Base-by-base conservation (phyloP, 148 eudicot genomes). In the Rhododendron ferrugineum region DNA sequence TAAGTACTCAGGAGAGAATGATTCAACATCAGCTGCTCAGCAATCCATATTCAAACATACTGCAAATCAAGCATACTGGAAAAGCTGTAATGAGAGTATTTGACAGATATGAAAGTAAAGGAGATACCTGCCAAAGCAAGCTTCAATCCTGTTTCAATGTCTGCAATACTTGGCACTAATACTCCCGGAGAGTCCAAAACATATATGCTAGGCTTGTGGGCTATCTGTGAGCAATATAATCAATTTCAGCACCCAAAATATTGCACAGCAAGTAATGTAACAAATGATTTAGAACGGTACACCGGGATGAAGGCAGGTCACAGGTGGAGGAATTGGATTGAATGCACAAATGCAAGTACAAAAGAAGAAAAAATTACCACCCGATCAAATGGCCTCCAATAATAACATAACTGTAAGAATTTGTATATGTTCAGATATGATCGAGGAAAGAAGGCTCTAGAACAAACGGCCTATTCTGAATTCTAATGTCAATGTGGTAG, bases 111-210 rank as follows among this genome's bases (percentile, higher is more conserved):
- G 34, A 30, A 70, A 32, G 74, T 28, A 11, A 68, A 68, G 37
- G 75, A 70, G 20, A 54, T 86, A 97, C 99, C 99, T 88, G 98
- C 89, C 54, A 93, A 84, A 84, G 98, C 98, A 85, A 97, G 93
- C 92, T 97, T 97, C 80, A 95, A 88, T 79, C 98, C 99, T 58
- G 98, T 95, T 87, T 94, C 99, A 81, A 97, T 91, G 86, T 97
- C 94, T 76, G 96, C 91, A 75, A 97, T 97, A 85, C 93, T 94
- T 54, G 98, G 99, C 85, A 95, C 96, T 85, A 97, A 89, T 85
- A 97, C 98, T 88, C 99, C 99, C 6, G 98, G 99, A 16, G 99
- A 93, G 89, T 97, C 99, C 91, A 93, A 87, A 79, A 97, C 96
- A 88, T 97, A 97, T 84, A 97, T 97, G 92, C 98, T 97, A 87